Evolutionary conservation across 208 protist genomes (phyloP).

Genomic region (Endotrypanum monterogeii): DNA sequence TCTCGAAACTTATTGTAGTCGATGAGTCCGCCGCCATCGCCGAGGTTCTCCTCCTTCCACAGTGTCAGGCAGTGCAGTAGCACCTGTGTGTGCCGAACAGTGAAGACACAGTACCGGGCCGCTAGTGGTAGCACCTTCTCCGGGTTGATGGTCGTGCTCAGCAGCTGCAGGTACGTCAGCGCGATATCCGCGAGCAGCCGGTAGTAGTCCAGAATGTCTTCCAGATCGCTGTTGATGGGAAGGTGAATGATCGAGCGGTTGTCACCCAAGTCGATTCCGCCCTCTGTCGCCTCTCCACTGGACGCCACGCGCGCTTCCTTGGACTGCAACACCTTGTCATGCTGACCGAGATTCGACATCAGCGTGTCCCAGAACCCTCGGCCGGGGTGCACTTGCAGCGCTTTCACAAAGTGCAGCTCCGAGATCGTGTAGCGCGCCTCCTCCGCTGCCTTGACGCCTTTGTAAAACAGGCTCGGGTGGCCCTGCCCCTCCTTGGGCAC

Average conservation of each 20-base stretch:
- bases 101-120: constrained; percentile 18
- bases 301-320: background rate
- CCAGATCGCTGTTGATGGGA: constrained; percentile 15
- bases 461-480: constrained; percentile 21
- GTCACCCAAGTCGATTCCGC: background rate
- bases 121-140: constrained; percentile 15
- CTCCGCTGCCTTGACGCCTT: background rate
- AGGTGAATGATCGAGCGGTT: constrained; percentile 1
- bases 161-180: constrained; percentile 16
- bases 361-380: background rate
- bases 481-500: constrained; percentile 4
- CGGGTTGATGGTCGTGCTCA: background rate
- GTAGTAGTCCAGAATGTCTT: constrained; percentile 19
- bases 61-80: constrained; percentile 19
- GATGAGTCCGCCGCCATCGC: background rate
- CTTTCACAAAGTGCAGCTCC: constrained; percentile 10
- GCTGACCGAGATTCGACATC: background rate
- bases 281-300: background rate
- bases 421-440: constrained; percentile 12
- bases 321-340: background rate
- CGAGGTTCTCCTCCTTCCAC: constrained; percentile 12
- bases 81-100: constrained; percentile 17
- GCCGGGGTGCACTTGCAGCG: constrained; percentile 6
- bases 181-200: constrained; percentile 28
- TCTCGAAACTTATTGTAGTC: background rate